Percentiles rank a stretch among this genome's conserved stretches.
Conservation (phyloP, 1,139 yeast genomes). For the Nakaseomyces sp. region DNA sequence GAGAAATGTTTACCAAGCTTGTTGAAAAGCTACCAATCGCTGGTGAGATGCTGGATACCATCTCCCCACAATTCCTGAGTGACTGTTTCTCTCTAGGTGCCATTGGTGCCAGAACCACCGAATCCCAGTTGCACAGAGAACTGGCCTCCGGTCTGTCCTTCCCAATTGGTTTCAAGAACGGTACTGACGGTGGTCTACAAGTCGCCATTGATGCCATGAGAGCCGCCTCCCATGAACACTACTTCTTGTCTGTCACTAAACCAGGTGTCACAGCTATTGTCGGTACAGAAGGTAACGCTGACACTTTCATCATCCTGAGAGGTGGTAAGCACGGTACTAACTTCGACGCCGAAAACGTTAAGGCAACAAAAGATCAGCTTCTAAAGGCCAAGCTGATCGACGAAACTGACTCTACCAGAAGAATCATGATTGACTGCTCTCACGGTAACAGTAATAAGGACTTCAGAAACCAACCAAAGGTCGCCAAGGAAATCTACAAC, state of each 20-base stretch:
- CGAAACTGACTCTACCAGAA: slow-evolving; percentile 41
- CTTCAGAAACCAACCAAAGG: slow-evolving; percentile 87
- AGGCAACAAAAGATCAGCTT: slow-evolving; percentile 58
- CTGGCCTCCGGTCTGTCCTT: slow-evolving; percentile 89
- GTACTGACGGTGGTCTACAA: slow-evolving; percentile 87
- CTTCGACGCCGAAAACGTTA: slow-evolving; percentile 67
- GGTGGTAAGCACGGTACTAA: slow-evolving; percentile 94
- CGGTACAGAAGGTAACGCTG: slow-evolving; percentile 88
- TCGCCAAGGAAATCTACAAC: slow-evolving; percentile 68
- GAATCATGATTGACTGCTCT: slow-evolving; percentile 95
- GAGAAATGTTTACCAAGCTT: slow-evolving; percentile 76
- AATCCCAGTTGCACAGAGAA: slow-evolving; percentile 93
- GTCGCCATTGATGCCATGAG: slow-evolving; percentile 92
- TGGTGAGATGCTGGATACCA: slow-evolving; percentile 95
- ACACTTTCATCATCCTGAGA: slow-evolving; percentile 83
- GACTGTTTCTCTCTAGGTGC: slow-evolving; percentile 92
- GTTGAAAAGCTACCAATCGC: slow-evolving; percentile 85
- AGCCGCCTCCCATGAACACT: slow-evolving; percentile 90
- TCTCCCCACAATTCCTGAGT: slow-evolving; percentile 85
- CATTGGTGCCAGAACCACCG: slow-evolving; percentile 96
- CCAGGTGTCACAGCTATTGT: slow-evolving; percentile 94
- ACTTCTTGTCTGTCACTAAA: slow-evolving; percentile 86
- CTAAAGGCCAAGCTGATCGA: slow-evolving; percentile 46
- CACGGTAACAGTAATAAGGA: slow-evolving; percentile 92
- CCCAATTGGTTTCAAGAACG: slow-evolving; percentile 97